Percentiles rank a stretch among this genome's conserved stretches.
These are phyloP conservation scores for Artomyces pyxidatus DNA, from an alignment of 768 basidiomycete genomes.

Conservation along the genomic window DNA sequence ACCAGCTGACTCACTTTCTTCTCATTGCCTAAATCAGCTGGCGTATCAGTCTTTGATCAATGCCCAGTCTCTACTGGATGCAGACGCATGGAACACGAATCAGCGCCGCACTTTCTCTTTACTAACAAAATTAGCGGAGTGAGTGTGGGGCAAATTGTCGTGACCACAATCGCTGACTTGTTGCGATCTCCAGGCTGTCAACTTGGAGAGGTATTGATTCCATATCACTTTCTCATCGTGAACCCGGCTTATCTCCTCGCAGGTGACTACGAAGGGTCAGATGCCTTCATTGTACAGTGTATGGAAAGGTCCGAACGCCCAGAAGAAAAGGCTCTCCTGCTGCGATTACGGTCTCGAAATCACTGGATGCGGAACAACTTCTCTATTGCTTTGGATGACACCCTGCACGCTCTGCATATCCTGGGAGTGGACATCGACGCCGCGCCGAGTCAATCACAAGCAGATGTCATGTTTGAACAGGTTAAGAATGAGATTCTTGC, in stretches of 20 bases:
- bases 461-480: slow-evolving; percentile 58
- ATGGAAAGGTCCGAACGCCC: slow-evolving; percentile 36
- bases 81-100: slow-evolving; percentile 45
- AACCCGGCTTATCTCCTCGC: too few species aligned
- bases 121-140: slow-evolving; percentile 55
- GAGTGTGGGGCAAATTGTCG: too few species aligned
- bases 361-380: slow-evolving; percentile 55
- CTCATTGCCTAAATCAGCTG: slow-evolving; percentile 38
- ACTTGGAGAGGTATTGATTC: slow-evolving; percentile 52
- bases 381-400: slow-evolving; percentile 47
- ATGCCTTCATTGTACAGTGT: slow-evolving; percentile 47
- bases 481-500: slow-evolving; percentile 66
- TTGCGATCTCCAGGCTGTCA: slow-evolving; percentile 42
- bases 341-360: slow-evolving; percentile 56
- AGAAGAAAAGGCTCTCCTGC: slow-evolving; percentile 48
- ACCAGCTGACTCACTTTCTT: neutral
- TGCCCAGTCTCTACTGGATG: slow-evolving; percentile 45
- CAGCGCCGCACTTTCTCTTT: slow-evolving; percentile 43
- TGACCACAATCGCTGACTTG: too few species aligned
- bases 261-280: slow-evolving; percentile 51
- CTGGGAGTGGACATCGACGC: slow-evolving; percentile 56
- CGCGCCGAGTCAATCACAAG: slow-evolving; percentile 43
- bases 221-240: too few species aligned
- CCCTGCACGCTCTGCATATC: slow-evolving; percentile 46
- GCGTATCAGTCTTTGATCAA: slow-evolving; percentile 55